Conservation (phyloP, 1,284 basidiomycete species). For the Leccinum brunneo-olivaceum region DNA sequence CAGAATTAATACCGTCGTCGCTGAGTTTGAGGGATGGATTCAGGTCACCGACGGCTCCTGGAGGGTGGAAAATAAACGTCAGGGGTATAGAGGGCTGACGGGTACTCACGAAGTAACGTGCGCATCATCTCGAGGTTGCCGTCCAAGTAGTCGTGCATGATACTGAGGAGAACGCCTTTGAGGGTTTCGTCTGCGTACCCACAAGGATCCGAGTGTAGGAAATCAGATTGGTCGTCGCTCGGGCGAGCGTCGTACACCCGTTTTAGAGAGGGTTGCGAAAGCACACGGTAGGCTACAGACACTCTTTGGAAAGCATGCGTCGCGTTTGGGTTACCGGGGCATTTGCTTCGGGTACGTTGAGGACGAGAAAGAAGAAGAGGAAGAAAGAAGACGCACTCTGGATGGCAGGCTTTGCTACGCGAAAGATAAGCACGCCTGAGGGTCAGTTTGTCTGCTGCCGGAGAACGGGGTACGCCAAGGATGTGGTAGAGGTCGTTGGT, state of each 20-base stretch:
- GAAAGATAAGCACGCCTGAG: conserved; percentile 73
- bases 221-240: conserved; percentile 41
- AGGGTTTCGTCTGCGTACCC: conserved; percentile 71
- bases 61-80: background rate
- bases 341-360: conserved; percentile 51
- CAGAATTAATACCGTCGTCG: conserved; percentile 65
- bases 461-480: conserved; percentile 53
- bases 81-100: background rate
- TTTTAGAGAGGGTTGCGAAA: conserved; percentile 65
- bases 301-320: conserved; percentile 83
- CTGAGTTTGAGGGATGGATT: conserved; percentile 63
- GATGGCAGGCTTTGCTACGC: conserved; percentile 73
- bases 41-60: conserved; percentile 67
- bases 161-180: conserved; percentile 62
- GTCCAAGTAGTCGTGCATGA: conserved; percentile 77
- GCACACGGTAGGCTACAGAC: conserved; percentile 74
- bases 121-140: conserved; percentile 79
- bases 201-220: conserved; percentile 45
- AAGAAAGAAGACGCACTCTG: conserved; percentile 54
- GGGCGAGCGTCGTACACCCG: conserved; percentile 63
- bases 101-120: conserved; percentile 61
- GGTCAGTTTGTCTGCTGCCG: conserved; percentile 52
- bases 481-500: conserved; percentile 68
- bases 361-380: conserved; percentile 4
- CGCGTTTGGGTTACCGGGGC: conserved; percentile 67